Conservation (phyloP, 2,329 filamentous ascomycete species). For the Didymella keratinophila region DNA sequence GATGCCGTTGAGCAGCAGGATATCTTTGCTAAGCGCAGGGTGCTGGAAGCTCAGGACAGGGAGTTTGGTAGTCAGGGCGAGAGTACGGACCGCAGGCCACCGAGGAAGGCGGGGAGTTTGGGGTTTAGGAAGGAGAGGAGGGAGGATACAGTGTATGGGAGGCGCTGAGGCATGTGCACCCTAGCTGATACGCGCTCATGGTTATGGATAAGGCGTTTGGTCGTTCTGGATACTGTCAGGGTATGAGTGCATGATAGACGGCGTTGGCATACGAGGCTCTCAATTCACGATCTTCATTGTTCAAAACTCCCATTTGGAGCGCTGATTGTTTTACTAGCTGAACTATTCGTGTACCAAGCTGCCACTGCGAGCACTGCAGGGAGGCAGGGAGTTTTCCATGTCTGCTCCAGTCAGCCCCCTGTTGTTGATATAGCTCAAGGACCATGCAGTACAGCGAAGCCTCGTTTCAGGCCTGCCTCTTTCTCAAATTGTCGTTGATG, state of each 20-base stretch:
- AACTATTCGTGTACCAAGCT: no score
- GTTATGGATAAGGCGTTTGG: background rate
- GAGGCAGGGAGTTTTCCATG: background rate
- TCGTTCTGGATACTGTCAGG: background rate
- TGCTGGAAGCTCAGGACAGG: conserved; percentile 31
- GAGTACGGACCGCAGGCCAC: conserved; percentile 32
- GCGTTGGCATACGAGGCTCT: background rate
- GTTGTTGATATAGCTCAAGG: no score
- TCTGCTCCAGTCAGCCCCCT: no score
- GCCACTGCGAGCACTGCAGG: no score
- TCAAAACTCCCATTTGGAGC: background rate
- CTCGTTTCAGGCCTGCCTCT: no score
- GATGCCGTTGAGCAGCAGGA: conserved; percentile 45
- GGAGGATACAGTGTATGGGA: conserved; percentile 54
- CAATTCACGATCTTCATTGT: background rate
- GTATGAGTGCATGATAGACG: background rate
- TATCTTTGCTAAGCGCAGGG: conserved; percentile 47
- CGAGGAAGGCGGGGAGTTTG: conserved; percentile 43
- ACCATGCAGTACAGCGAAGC: no score
- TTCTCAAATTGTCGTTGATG: no score
- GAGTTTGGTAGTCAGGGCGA: conserved; percentile 13
- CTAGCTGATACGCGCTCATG: background rate
- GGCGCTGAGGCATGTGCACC: conserved; percentile 40
- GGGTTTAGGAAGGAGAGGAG: conserved; percentile 33
- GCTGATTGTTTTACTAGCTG: no score